phyloP scores from a whole-genome alignment of 2,329 filamentous ascomycete species.

The Cladophialophora bantiana region DNA sequence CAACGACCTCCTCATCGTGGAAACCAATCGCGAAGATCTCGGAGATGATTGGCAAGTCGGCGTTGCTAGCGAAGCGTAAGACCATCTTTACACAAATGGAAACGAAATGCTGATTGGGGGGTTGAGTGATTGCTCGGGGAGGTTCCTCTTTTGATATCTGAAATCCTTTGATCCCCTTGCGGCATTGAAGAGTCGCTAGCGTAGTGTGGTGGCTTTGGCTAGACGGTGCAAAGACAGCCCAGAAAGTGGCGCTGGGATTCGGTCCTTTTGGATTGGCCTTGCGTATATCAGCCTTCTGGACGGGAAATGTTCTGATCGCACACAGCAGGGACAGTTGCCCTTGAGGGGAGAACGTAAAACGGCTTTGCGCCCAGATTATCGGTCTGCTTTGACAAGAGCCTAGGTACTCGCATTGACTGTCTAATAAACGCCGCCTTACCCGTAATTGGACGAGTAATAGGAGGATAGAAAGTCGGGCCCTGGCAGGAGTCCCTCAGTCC shows the following conservation, averaged over 20 bases:
- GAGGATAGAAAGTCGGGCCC: too few relatives aligned
- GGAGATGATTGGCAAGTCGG: neutral
- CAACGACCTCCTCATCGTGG: neutral
- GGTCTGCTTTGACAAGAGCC: too few relatives aligned
- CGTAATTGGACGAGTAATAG: too few relatives aligned
- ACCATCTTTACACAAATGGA: neutral
- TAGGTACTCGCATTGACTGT: too few relatives aligned
- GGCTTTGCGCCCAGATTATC: too few relatives aligned
- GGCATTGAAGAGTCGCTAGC: neutral
- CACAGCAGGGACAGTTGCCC: neutral
- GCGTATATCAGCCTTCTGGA: neutral
- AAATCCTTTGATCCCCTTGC: neutral
- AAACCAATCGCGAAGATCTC: neutral
- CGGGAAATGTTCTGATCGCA: neutral
- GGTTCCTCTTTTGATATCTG: neutral
- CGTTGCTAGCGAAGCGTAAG: neutral
- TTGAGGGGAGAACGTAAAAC: neutral
- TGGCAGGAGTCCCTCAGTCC: too few relatives aligned
- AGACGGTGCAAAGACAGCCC: neutral
- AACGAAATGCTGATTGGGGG: too few relatives aligned
- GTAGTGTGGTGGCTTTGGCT: neutral
- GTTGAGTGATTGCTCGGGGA: neutral
- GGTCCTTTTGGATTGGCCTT: too few relatives aligned
- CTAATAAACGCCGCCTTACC: too few relatives aligned
- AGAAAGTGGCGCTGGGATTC: neutral